These are phyloP conservation scores for Pestalotiopsis sp. DNA, from an alignment of 2,329 filamentous ascomycete species.

Conservation along the genomic window DNA sequence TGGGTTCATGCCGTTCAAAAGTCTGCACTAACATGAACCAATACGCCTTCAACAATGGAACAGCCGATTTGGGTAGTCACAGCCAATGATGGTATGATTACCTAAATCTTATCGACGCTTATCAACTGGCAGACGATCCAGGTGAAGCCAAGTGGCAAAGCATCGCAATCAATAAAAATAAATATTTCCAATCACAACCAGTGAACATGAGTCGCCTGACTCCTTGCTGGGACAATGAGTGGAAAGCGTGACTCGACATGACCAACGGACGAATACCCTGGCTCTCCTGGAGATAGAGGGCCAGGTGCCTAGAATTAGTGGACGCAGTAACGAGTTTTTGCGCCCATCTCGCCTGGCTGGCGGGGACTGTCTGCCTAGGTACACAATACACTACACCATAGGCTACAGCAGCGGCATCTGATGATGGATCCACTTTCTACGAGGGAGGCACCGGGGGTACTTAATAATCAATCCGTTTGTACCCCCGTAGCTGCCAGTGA, in stretches of 20 bases:
- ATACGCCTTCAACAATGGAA: background rate
- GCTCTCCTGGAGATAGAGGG: background rate
- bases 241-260: conserved; percentile 3
- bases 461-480: too few species aligned
- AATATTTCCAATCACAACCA: background rate
- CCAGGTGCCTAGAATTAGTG: background rate
- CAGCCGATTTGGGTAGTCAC: background rate
- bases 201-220: background rate
- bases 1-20: too few species aligned
- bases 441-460: too few species aligned
- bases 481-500: too few species aligned
- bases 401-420: too few species aligned
- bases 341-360: too few species aligned
- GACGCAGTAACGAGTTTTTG: background rate
- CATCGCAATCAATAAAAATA: background rate
- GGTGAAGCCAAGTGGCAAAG: conserved; percentile 5
- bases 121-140: background rate
- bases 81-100: conserved; percentile 1
- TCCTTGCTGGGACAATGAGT: background rate
- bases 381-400: too few species aligned
- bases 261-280: background rate
- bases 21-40: background rate
- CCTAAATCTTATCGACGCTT: background rate
- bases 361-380: too few species aligned
- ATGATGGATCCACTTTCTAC: too few species aligned